Conservation (phyloP, 306 rosid species). For the Sicyos baderoa region DNA sequence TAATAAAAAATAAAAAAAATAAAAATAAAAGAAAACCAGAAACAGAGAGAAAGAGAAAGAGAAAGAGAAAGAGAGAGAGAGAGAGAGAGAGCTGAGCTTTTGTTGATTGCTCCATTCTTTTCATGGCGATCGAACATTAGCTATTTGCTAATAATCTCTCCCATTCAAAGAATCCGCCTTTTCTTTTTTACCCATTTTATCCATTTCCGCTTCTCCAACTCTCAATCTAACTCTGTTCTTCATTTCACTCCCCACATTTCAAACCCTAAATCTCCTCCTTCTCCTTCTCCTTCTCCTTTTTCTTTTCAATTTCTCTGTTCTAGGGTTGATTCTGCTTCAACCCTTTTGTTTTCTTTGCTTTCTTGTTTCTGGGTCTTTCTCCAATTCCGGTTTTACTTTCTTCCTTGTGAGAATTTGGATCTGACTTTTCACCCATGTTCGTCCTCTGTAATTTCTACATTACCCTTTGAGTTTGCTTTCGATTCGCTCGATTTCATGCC, state of each 20-base stretch:
- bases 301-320: conserved; percentile 1
- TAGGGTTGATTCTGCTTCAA: background rate
- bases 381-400: background rate
- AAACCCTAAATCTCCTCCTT: conserved; percentile 13
- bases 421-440: conserved; percentile 34
- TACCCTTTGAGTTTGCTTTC: conserved; percentile 23
- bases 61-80: background rate
- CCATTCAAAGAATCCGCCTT: background rate
- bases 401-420: conserved; percentile 15
- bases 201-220: background rate
- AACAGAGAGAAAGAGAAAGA: background rate
- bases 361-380: background rate
- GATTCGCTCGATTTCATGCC: conserved; percentile 27
- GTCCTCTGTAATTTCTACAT: conserved; percentile 31
- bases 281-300: background rate
- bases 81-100: conserved; percentile 9
- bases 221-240: background rate
- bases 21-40: conserved; percentile 18
- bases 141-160: background rate
- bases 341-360: background rate
- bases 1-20: background rate
- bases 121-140: conserved; percentile 35
- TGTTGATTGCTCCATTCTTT: conserved; percentile 24
- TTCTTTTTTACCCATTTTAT: too few relatives aligned
- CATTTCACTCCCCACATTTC: background rate